Base-by-base conservation (phyloP, 805 yeast genomes). In the Ogataea salicorniae region DNA sequence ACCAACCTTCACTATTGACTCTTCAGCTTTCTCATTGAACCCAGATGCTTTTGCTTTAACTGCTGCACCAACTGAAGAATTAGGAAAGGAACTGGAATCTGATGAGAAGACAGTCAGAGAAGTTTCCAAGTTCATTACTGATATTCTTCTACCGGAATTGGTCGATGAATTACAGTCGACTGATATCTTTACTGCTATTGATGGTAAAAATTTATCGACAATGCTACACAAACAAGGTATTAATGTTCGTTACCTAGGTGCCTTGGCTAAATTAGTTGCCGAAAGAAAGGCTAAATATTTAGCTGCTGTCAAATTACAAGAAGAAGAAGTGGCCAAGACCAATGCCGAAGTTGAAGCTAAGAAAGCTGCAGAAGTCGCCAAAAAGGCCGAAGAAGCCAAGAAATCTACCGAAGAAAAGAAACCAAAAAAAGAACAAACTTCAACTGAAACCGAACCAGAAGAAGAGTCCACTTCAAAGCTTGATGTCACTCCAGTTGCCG, bases 231-330 rank as follows among this genome's bases (percentile, higher is more conserved):
- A 77, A 52, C 72, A 74, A 46, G 99, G 99, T 73, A 82, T 92
- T 64, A 91, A 89, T 65, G 63, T 91, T 68, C 84, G 98, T 71
- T 92, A 92, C 62, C 74, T 92, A 59, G 97, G 97, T 50, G 65
- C 60, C 16, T 61, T 87, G 53, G 82, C 82, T 20, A 59, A 51
- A 9, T 41, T 55, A 29, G 57, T 53, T 34, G 23, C 45, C 34
- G 51, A 51, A 17, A 53, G 54, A 45, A 69, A 62, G 42, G 59
- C 52, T 6, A 56, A 55, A 43, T 48, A 29, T 35, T 41, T 48
- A 5, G 49, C 48, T 14, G 46, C 46, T 22, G 37, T 41, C 17
- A 46, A 47, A 43, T 55, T 34, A 60, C 68, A 48, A 47, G 60
- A 41, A 59, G 56, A 66, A 46, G 61, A 63, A 37, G 55, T 67